Percentiles rank a stretch among this genome's conserved stretches.
phyloP scores from a whole-genome alignment of 805 yeast genomes.

The Danielia oregonensis region DNA sequence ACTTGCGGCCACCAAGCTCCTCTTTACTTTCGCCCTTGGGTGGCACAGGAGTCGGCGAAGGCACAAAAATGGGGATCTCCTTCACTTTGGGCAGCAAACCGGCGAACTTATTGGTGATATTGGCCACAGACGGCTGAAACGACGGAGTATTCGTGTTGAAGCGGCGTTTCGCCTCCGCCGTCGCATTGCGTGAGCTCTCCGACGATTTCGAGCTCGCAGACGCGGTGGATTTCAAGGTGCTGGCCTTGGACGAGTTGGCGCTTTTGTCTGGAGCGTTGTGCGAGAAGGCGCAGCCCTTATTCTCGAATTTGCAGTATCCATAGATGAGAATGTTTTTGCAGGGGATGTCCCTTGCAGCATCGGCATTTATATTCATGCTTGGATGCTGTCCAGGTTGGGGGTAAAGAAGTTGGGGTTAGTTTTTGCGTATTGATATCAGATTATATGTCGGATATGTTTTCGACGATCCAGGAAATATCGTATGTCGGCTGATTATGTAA shows the following conservation, averaged over 20 bases:
- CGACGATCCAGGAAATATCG: too few species aligned
- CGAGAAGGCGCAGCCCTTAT: conserved; percentile 81
- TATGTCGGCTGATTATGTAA: too few species aligned
- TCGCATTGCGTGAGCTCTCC: not conserved
- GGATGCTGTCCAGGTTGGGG: not conserved
- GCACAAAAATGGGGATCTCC: conserved; percentile 48
- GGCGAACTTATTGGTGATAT: conserved; percentile 35
- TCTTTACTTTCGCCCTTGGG: too few species aligned
- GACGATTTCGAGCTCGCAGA: not conserved
- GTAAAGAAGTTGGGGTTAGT: not conserved
- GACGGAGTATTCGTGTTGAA: conserved; percentile 42
- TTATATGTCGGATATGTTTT: too few species aligned
- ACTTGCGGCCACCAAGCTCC: conserved; percentile 27
- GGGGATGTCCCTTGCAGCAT: conserved; percentile 68
- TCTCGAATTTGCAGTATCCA: conserved; percentile 84
- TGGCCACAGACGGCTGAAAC: conserved; percentile 37
- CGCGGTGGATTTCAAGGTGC: not conserved
- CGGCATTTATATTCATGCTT: conserved; percentile 38
- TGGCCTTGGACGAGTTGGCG: conserved; percentile 4
- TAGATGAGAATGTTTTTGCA: conserved; percentile 82
- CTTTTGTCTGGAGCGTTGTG: conserved; percentile 27
- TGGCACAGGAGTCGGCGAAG: too few species aligned
- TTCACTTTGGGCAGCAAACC: conserved; percentile 47
- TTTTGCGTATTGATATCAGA: too few species aligned
- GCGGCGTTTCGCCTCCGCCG: conserved; percentile 19